Evolutionary conservation across 2,329 filamentous ascomycete species (phyloP), one percentile per base, ranked within the genome.

Genomic region (Aspergillus carbonarius): DNA sequence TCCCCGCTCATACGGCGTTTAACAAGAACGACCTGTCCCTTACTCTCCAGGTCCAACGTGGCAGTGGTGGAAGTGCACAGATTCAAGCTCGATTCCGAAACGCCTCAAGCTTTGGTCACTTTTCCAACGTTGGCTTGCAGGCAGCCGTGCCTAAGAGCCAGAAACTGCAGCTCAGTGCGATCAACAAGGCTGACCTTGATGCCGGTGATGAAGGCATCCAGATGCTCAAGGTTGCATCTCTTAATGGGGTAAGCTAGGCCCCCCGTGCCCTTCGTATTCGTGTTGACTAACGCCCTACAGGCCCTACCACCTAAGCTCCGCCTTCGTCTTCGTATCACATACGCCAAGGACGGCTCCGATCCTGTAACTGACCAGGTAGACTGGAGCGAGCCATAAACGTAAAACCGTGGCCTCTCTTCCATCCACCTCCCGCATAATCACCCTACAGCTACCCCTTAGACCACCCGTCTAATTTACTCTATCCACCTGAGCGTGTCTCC

Each of bases 61-160:
- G 89, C 65, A 70, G 68, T 46, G 64, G 61, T 3, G 90, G 88
- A 47, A 85, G 86, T 8, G 88, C 96, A 18, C 92, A 96, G 72
- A 88, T 96, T 6, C 82, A 88, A 51, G 92, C 92, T 15, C 87
- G 88, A 8, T 99, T 99, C 82, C 85, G 85, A 39, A 98, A 98
- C 74, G 84, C 79, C 0, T 89, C 88, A 13, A 82, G 82, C 58
- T 85, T 88, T 30, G 83, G 82, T 13, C 78, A 80, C 13, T 81
- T 98, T 50, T 87, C 87, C 15, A 85, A 84, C 47, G 90, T 98
- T 30, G 91, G 91, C 25, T 76, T 99, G 64, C 95, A 99, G 75
- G 95, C 93, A 44, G 95, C 95, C 0, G 95, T 99, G 55, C 95
- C 95, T 8, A 99, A 98, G 78, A 92, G 90, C 46, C 95, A 99